Conservation (phyloP, 2,329 filamentous ascomycete genomes). For the Diaporthe sp. region DNA sequence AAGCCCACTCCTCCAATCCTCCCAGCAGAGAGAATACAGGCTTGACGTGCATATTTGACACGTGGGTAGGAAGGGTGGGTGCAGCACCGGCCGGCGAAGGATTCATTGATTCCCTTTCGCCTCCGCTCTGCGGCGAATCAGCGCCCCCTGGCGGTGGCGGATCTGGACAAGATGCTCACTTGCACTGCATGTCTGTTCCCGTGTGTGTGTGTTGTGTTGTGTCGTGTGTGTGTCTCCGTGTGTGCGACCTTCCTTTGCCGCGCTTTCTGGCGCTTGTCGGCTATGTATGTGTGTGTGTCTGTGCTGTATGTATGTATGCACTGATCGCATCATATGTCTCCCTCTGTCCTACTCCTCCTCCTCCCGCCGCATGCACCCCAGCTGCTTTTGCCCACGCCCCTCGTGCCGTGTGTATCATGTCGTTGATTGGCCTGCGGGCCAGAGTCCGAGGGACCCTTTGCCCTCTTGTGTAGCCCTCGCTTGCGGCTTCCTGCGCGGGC, state of each 20-base stretch:
- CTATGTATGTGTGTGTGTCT: neutral
- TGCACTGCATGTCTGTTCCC: slow-evolving; percentile 7
- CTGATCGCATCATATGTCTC: neutral
- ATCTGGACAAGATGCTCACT: neutral
- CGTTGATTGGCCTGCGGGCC: neutral
- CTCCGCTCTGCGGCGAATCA: neutral
- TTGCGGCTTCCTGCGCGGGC: neutral
- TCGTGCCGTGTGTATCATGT: neutral
- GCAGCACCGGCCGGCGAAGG: neutral
- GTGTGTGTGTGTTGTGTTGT: slow-evolving; percentile 3
- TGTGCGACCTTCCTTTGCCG: slow-evolving; percentile 14
- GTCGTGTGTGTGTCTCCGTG: neutral
- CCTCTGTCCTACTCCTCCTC: neutral
- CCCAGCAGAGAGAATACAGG: neutral
- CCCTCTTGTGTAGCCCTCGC: slow-evolving; percentile 5
- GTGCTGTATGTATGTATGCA: neutral
- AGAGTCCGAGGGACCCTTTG: neutral
- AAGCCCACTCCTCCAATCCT: neutral
- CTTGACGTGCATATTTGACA: slow-evolving; percentile 32
- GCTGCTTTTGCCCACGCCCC: neutral
- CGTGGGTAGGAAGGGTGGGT: neutral
- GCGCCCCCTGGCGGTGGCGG: no score
- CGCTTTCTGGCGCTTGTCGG: slow-evolving; percentile 24
- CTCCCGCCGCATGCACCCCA: neutral
- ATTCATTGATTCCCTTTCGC: neutral